A percentile compares a stretch with the other conserved stretches of the same genome.
phyloP scores from a whole-genome alignment of 1,139 yeast genomes.

The Saccharomycopsis crataegensis region DNA sequence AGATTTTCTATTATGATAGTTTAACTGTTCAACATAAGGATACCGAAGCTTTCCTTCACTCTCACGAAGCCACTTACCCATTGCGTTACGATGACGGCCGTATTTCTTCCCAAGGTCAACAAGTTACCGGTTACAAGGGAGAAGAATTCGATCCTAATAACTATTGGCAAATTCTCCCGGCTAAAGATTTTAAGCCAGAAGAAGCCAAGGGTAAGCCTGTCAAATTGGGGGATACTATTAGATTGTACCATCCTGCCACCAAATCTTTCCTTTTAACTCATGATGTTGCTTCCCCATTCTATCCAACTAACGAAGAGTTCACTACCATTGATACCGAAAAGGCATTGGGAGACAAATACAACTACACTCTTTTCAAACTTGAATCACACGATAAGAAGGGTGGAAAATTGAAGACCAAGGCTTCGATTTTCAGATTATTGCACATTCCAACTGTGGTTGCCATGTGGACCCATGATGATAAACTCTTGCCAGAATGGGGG shows the following conservation, averaged over 20 bases:
- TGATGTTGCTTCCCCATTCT: slow-evolving; percentile 95
- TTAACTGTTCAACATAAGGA: slow-evolving; percentile 73
- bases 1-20: slow-evolving; percentile 66
- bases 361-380: slow-evolving; percentile 75
- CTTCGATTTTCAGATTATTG: slow-evolving; percentile 57
- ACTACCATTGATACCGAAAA: slow-evolving; percentile 60
- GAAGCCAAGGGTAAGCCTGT: slow-evolving; percentile 41
- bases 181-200: slow-evolving; percentile 34
- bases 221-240: slow-evolving; percentile 55
- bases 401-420: slow-evolving; percentile 58
- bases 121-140: slow-evolving; percentile 62
- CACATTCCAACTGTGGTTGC: slow-evolving; percentile 88
- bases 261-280: slow-evolving; percentile 77
- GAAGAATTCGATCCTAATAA: slow-evolving; percentile 51
- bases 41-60: slow-evolving; percentile 71
- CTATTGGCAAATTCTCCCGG: slow-evolving; percentile 84
- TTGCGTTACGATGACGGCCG: slow-evolving; percentile 95
- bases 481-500: slow-evolving; percentile 89
- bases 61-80: slow-evolving; percentile 71
- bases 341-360: slow-evolving; percentile 48
- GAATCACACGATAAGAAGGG: slow-evolving; percentile 52
- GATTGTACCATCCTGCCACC: slow-evolving; percentile 78
- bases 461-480: slow-evolving; percentile 89
- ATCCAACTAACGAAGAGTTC: slow-evolving; percentile 86
- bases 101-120: slow-evolving; percentile 91